These are phyloP conservation scores for Isatis tinctoria DNA, from an alignment of 345 rosid genomes.

Conservation along the genomic window DNA sequence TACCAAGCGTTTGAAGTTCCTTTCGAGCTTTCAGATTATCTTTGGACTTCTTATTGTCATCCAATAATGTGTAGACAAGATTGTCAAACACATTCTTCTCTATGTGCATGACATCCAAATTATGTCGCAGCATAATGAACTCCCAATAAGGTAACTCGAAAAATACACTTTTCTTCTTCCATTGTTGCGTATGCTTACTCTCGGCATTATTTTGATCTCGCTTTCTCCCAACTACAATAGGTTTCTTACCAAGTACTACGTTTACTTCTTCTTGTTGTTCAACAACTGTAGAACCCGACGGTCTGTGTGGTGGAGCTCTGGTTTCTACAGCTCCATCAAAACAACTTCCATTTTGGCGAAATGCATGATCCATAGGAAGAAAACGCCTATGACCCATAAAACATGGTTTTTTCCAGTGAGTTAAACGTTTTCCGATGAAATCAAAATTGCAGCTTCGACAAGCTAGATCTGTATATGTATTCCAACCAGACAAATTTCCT, in stretches of 20 bases:
- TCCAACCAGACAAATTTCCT: too few species aligned
- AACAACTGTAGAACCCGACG: background rate
- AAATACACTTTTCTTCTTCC: too few species aligned
- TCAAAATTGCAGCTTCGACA: too few species aligned
- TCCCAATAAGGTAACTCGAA: too few species aligned
- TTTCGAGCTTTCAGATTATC: background rate
- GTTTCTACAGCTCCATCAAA: too few species aligned
- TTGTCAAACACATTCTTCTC: too few species aligned
- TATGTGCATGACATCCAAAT: too few species aligned
- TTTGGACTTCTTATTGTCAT: background rate
- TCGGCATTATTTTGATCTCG: background rate
- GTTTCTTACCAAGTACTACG: background rate
- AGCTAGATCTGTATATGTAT: background rate
- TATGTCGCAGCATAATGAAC: too few species aligned
- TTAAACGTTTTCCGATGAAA: background rate
- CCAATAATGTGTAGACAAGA: background rate
- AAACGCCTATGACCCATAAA: background rate
- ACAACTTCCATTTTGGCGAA: too few species aligned
- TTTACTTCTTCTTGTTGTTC: background rate
- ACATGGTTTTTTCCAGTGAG: background rate
- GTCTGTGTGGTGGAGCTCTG: background rate
- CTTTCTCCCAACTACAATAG: background rate
- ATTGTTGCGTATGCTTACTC: too few species aligned
- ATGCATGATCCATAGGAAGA: background rate
- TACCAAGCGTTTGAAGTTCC: too few species aligned